These are phyloP conservation scores for Colletotrichum limetticola DNA, from an alignment of 2,329 filamentous ascomycete genomes.

Conservation along the genomic window DNA sequence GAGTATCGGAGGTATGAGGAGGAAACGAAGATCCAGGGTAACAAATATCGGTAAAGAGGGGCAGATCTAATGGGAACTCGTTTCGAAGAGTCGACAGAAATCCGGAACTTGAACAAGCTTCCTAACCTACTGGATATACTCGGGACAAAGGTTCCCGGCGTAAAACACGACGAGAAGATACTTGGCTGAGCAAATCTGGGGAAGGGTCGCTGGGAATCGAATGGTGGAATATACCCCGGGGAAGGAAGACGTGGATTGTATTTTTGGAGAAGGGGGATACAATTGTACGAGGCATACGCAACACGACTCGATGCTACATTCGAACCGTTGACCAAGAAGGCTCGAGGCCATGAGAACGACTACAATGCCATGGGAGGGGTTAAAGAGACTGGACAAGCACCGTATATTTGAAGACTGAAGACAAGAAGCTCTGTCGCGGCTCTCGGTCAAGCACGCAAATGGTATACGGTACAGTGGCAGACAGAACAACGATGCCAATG, in stretches of 20 bases:
- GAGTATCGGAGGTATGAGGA: constrained; percentile 69
- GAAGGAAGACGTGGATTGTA: not conserved
- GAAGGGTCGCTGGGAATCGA: not conserved
- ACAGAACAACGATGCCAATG: not conserved
- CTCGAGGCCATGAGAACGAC: not conserved
- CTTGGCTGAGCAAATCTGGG: not conserved
- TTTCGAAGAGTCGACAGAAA: too few relatives aligned
- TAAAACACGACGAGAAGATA: not conserved
- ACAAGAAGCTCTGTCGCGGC: not conserved
- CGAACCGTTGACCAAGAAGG: not conserved
- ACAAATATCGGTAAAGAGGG: constrained; percentile 10
- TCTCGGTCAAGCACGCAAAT: not conserved
- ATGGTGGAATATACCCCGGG: constrained; percentile 18
- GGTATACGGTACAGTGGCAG: not conserved
- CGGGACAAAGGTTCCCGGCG: too few relatives aligned
- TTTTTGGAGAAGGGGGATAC: not conserved
- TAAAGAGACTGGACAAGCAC: not conserved
- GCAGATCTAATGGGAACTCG: not conserved
- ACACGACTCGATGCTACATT: not conserved
- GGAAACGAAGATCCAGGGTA: constrained; percentile 47
- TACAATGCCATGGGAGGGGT: not conserved
- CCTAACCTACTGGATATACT: too few relatives aligned
- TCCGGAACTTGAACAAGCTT: too few relatives aligned
- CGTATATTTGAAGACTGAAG: not conserved
- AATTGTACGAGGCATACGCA: not conserved